Evolutionary conservation across 2,329 filamentous ascomycete species (phyloP).

Genomic region (Alternaria brassicicola): DNA sequence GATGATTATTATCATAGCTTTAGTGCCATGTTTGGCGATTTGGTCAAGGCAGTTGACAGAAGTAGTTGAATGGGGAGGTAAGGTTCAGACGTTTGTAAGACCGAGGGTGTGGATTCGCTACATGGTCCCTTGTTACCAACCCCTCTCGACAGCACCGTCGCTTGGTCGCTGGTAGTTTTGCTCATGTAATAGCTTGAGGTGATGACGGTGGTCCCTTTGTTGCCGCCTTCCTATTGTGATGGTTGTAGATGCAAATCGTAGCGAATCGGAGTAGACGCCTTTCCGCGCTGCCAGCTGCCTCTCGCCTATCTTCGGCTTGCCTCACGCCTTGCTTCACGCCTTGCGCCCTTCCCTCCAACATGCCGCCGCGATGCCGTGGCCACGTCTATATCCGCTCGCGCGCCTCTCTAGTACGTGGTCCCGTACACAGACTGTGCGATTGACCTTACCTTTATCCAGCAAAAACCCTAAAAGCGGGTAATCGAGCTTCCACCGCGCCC

Average conservation of each 20-base stretch:
- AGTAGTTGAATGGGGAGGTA: not conserved
- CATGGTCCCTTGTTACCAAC: not conserved
- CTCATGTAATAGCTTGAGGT: not conserved
- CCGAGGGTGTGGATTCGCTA: not conserved
- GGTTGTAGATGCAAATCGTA: not conserved
- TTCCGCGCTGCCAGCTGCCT: conserved; percentile 1
- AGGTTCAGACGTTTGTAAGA: not conserved
- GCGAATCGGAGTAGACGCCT: conserved; percentile 12
- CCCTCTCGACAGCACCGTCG: not conserved
- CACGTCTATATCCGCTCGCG: conserved; percentile 21
- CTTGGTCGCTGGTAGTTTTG: not conserved
- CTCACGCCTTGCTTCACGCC: conserved; percentile 19
- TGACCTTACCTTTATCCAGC: conserved; percentile 39
- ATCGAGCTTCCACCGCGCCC: conserved; percentile 6
- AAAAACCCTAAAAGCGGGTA: conserved; percentile 10
- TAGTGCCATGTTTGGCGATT: conserved; percentile 27
- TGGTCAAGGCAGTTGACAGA: conserved; percentile 25
- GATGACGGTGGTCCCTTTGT: not conserved
- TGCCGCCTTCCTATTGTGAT: conserved; percentile 1
- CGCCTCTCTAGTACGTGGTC: conserved; percentile 41
- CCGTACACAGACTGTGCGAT: conserved; percentile 28
- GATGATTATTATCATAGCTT: conserved; percentile 42
- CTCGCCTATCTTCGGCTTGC: conserved; percentile 21
- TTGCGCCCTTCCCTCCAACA: conserved; percentile 6
- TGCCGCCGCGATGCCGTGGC: conserved; percentile 32